These are phyloP conservation scores for Brasilioporus rufonigricans DNA, from an alignment of 768 basidiomycete species.

Conservation along the genomic window DNA sequence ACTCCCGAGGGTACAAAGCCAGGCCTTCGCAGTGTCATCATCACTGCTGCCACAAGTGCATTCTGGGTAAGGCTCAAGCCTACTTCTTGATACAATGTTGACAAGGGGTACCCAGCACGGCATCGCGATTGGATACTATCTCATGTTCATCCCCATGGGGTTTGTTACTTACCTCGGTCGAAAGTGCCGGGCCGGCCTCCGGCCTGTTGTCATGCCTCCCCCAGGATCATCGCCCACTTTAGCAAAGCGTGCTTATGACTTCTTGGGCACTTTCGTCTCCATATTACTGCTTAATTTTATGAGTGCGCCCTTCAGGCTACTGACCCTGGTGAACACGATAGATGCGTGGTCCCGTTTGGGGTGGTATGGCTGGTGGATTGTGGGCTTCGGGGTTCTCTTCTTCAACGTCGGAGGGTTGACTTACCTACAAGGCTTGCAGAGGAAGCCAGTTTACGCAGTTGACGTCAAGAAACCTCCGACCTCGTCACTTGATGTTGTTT, in stretches of 20 bases:
- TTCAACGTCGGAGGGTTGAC: slow-evolving; percentile 73
- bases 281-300: slow-evolving; percentile 76
- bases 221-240: slow-evolving; percentile 42
- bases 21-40: slow-evolving; percentile 83
- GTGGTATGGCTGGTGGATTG: slow-evolving; percentile 79
- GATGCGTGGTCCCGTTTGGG: slow-evolving; percentile 64
- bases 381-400: slow-evolving; percentile 61
- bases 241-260: slow-evolving; percentile 59
- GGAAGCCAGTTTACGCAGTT: slow-evolving; percentile 17
- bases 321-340: slow-evolving; percentile 60
- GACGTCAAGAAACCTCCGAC: not conserved
- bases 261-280: slow-evolving; percentile 59
- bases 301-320: slow-evolving; percentile 81
- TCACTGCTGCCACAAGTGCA: slow-evolving; percentile 91
- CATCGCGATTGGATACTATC: slow-evolving; percentile 86
- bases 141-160: slow-evolving; percentile 86
- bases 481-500: not conserved
- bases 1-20: slow-evolving; percentile 92
- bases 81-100: not conserved
- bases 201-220: slow-evolving; percentile 73
- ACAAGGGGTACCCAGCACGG: slow-evolving; percentile 67
- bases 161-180: slow-evolving; percentile 82
- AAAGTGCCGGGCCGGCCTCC: slow-evolving; percentile 70
- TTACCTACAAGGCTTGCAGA: slow-evolving; percentile 52
- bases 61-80: slow-evolving; percentile 71